Percentiles rank a stretch among this genome's conserved stretches.
These are phyloP conservation scores for Solanum gracilifrons DNA, from an alignment of 257 asterid genomes.

Conservation along the genomic window DNA sequence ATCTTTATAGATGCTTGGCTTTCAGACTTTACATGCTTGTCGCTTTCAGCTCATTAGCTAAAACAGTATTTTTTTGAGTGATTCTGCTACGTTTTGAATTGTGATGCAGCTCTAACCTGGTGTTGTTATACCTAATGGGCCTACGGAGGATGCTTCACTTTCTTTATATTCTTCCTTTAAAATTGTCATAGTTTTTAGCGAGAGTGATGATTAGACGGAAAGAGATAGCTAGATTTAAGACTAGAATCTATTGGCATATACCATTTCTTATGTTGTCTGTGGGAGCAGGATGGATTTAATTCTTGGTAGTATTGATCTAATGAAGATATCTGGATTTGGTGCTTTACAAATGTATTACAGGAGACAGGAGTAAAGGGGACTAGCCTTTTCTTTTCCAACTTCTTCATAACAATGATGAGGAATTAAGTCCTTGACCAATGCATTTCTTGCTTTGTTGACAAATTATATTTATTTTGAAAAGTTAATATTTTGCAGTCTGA, in stretches of 20 bases:
- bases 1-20: not conserved
- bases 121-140: not conserved
- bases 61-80: not conserved
- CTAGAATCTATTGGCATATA: not conserved
- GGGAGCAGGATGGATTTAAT: not conserved
- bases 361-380: not conserved
- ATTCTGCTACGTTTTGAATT: not conserved
- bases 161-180: not conserved
- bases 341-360: not conserved
- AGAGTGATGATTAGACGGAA: not conserved
- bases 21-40: not conserved
- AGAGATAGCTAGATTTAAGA: not conserved
- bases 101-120: not conserved
- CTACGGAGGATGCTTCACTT: not conserved
- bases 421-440: not conserved
- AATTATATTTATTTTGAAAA: not conserved
- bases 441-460: not conserved
- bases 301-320: not conserved
- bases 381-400: not conserved
- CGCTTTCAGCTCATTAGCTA: not conserved
- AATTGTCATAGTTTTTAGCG: not conserved
- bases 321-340: not conserved
- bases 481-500: not conserved
- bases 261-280: not conserved
- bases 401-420: not conserved